These are phyloP conservation scores for Ceratocystis huliohia DNA, from an alignment of 2,329 filamentous ascomycete species.

Conservation along the genomic window DNA sequence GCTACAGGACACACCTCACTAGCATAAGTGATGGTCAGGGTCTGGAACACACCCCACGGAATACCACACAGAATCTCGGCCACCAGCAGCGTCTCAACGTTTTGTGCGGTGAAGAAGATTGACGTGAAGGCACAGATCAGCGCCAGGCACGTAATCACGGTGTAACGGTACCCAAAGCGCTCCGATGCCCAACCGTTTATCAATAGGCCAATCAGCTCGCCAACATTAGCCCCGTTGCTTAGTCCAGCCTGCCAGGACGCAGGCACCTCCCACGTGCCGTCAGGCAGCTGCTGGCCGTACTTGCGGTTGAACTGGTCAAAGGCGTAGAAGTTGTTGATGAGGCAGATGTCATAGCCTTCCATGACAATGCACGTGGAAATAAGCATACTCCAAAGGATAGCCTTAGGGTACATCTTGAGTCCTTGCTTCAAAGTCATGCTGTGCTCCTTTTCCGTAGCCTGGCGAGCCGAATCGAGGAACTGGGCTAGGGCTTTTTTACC, in stretches of 20 bases:
- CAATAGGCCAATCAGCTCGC: slow-evolving; percentile 54
- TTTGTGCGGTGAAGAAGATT: slow-evolving; percentile 53
- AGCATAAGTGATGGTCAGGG: slow-evolving; percentile 51
- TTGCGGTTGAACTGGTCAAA: slow-evolving; percentile 46
- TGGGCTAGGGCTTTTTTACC: slow-evolving; percentile 24
- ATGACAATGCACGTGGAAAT: slow-evolving; percentile 87
- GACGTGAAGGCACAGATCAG: slow-evolving; percentile 45
- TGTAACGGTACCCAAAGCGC: slow-evolving; percentile 54
- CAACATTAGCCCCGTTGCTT: slow-evolving; percentile 46
- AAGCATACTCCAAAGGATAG: slow-evolving; percentile 67
- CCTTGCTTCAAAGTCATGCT: slow-evolving; percentile 64
- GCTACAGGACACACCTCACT: slow-evolving; percentile 62
- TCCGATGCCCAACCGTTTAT: slow-evolving; percentile 55
- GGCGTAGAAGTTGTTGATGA: slow-evolving; percentile 69
- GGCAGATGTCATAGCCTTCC: slow-evolving; percentile 76
- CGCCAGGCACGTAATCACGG: slow-evolving; percentile 45
- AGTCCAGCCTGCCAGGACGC: slow-evolving; percentile 51
- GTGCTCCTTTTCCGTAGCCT: slow-evolving; percentile 49
- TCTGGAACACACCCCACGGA: slow-evolving; percentile 49
- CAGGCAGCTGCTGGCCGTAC: slow-evolving; percentile 38
- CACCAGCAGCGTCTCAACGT: slow-evolving; percentile 44
- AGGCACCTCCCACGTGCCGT: slow-evolving; percentile 42
- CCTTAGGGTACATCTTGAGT: slow-evolving; percentile 73
- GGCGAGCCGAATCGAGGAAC: slow-evolving; percentile 29
- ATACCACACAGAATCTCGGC: slow-evolving; percentile 53